These are phyloP conservation scores for Stachybotrys echinatus DNA, from an alignment of 2,329 filamentous ascomycete genomes.

Conservation along the genomic window DNA sequence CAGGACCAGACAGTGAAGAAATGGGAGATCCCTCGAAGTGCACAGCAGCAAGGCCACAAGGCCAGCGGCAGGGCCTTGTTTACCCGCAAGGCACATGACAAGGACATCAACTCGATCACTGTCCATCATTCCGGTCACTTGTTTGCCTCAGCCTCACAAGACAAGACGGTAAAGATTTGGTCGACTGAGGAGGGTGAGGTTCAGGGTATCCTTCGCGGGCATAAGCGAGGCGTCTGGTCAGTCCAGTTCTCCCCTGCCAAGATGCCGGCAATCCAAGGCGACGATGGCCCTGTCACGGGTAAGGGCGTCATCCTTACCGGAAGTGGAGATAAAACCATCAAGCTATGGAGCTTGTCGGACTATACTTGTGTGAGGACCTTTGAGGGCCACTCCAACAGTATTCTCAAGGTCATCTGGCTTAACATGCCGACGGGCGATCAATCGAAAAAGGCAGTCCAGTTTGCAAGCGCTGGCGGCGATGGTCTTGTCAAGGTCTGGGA, in stretches of 20 bases:
- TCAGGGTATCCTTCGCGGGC: constrained; percentile 84
- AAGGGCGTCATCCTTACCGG: constrained; percentile 85
- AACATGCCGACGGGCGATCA: constrained; percentile 45
- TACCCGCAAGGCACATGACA: constrained; percentile 94
- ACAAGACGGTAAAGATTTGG: constrained; percentile 96
- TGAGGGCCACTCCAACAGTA: constrained; percentile 93
- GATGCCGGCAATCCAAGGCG: constrained; percentile 67
- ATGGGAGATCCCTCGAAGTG: constrained; percentile 70
- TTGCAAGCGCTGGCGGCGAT: constrained; percentile 87
- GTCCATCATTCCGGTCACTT: constrained; percentile 68
- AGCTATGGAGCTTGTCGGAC: constrained; percentile 88
- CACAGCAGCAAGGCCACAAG: constrained; percentile 37
- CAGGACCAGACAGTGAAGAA: constrained; percentile 94
- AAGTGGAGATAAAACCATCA: constrained; percentile 92
- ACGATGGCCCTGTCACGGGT: constrained; percentile 66
- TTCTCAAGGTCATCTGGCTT: constrained; percentile 91
- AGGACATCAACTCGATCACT: constrained; percentile 95
- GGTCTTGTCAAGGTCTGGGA: constrained; percentile 97
- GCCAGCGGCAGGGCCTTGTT: constrained; percentile 64
- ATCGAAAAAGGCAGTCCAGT: constrained; percentile 57
- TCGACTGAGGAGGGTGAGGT: constrained; percentile 85
- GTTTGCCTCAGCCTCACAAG: constrained; percentile 94
- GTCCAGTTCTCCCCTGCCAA: constrained; percentile 81
- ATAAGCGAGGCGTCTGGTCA: constrained; percentile 93
- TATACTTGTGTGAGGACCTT: constrained; percentile 92